Percentiles rank a stretch among this genome's conserved stretches.
Conservation (phyloP, 495 filamentous ascomycete species). For the Schizothecium vesticola region DNA sequence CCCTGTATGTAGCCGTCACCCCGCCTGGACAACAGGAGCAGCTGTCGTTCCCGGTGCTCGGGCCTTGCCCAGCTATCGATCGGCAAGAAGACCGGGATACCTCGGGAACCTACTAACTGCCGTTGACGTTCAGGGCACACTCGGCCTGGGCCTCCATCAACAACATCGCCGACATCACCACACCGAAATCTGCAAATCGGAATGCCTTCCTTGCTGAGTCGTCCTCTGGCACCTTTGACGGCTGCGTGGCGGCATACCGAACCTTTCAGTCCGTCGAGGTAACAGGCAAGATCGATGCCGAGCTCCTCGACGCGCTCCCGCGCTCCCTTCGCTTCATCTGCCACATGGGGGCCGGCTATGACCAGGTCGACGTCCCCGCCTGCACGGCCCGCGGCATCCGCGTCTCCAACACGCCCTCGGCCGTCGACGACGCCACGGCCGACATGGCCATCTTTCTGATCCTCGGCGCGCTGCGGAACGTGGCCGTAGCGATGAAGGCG, state of each 20-base stretch:
- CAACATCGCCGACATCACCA: constrained; percentile 25
- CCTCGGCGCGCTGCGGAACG: constrained; percentile 67
- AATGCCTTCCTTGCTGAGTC: constrained; percentile 68
- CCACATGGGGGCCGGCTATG: constrained; percentile 85
- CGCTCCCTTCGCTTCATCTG: constrained; percentile 67
- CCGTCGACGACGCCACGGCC: constrained; percentile 76
- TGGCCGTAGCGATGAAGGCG: constrained; percentile 56
- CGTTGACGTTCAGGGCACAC: constrained; percentile 21
- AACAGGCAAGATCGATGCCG: constrained; percentile 65
- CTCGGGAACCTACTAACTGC: not conserved
- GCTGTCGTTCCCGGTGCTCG: not conserved
- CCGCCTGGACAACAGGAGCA: not conserved
- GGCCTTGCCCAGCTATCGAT: not conserved
- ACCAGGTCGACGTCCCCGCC: constrained; percentile 67
- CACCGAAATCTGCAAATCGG: constrained; percentile 21
- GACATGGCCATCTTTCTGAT: constrained; percentile 74
- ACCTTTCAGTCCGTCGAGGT: constrained; percentile 63
- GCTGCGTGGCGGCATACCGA: constrained; percentile 64
- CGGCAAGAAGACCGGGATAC: not conserved
- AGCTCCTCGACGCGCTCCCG: constrained; percentile 62
- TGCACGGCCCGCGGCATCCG: constrained; percentile 60
- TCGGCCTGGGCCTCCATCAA: constrained; percentile 22
- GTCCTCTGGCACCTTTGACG: constrained; percentile 60
- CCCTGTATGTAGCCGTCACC: constrained; percentile 21
- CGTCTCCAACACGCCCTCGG: constrained; percentile 76